Evolutionary conservation across 768 basidiomycete genomes (phyloP).

Genomic region (Rhizopogon vulgaris): DNA sequence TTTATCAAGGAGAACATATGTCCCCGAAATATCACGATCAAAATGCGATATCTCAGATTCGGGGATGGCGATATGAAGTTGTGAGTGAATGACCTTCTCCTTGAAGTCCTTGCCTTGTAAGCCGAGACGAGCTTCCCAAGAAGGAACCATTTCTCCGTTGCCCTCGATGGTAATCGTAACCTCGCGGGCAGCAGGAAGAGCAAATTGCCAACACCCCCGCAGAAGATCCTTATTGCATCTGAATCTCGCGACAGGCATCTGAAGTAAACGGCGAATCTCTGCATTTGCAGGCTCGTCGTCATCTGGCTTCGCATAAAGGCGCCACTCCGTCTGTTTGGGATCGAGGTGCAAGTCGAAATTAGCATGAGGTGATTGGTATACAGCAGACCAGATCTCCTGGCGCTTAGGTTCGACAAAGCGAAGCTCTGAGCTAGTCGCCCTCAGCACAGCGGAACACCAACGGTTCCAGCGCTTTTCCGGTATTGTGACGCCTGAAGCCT

Average conservation of each 20-base stretch:
- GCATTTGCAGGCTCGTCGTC: constrained; percentile 69
- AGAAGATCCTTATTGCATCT: constrained; percentile 53
- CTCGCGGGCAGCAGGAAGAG: constrained; percentile 53
- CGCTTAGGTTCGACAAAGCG: constrained; percentile 83
- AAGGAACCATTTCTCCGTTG: constrained; percentile 62
- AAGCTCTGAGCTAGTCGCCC: constrained; percentile 55
- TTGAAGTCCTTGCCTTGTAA: constrained; percentile 58
- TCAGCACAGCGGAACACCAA: constrained; percentile 66
- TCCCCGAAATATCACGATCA: constrained; percentile 79
- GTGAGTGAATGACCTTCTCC: constrained; percentile 61
- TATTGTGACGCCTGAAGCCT: constrained; percentile 34
- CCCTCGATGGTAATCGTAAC: constrained; percentile 55
- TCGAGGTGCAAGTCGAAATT: constrained; percentile 73
- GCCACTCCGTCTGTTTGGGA: constrained; percentile 79
- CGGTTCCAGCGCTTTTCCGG: constrained; percentile 53
- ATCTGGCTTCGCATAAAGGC: constrained; percentile 69
- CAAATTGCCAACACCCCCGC: constrained; percentile 73
- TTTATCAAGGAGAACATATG: constrained; percentile 71
- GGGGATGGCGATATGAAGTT: constrained; percentile 57
- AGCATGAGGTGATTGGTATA: constrained; percentile 69
- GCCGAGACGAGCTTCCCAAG: constrained; percentile 83
- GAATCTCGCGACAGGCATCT: constrained; percentile 73
- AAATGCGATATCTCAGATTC: constrained; percentile 39
- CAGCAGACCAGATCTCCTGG: constrained; percentile 80
- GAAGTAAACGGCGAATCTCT: constrained; percentile 67